Percentiles rank a stretch among this genome's conserved stretches.
phyloP scores from a whole-genome alignment of 176 grass and related monocot genomes.

The Neostapfia colusana region DNA sequence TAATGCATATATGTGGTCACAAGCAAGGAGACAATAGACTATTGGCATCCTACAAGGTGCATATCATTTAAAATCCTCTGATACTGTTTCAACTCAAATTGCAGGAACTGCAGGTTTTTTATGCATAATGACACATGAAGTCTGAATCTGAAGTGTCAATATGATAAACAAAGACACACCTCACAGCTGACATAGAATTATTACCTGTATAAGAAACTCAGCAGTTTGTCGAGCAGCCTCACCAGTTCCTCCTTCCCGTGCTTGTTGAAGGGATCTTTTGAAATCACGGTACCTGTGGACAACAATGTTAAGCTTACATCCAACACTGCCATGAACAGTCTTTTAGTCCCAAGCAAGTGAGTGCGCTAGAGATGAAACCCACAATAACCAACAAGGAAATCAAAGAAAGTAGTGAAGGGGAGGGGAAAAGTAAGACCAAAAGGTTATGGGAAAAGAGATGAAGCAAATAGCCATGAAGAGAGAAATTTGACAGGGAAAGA shows the following conservation, averaged over 20 bases:
- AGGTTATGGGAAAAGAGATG: not conserved
- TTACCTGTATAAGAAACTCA: constrained; percentile 83
- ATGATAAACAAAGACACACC: not conserved
- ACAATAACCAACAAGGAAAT: not conserved
- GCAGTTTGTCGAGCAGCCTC: constrained; percentile 66
- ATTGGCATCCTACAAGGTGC: constrained; percentile 16
- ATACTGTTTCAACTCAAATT: not conserved
- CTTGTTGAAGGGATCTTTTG: constrained; percentile 79
- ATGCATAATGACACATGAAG: not conserved
- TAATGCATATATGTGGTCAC: constrained; percentile 22
- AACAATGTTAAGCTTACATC: constrained; percentile 43
- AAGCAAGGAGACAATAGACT: not conserved
- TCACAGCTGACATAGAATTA: constrained; percentile 5
- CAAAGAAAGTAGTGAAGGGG: not conserved
- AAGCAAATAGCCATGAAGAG: not conserved
- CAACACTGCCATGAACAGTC: constrained; percentile 8
- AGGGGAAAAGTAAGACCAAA: not conserved
- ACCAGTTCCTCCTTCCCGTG: constrained; percentile 52
- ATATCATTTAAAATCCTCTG: not conserved
- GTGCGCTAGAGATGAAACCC: no score
- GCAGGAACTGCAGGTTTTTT: not conserved
- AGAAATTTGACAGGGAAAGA: constrained; percentile 25
- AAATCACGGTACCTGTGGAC: constrained; percentile 81
- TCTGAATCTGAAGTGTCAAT: not conserved
- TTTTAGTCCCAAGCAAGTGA: no score